phyloP scores from a whole-genome alignment of 805 yeast genomes.

The Saccharomyces paradoxus region DNA sequence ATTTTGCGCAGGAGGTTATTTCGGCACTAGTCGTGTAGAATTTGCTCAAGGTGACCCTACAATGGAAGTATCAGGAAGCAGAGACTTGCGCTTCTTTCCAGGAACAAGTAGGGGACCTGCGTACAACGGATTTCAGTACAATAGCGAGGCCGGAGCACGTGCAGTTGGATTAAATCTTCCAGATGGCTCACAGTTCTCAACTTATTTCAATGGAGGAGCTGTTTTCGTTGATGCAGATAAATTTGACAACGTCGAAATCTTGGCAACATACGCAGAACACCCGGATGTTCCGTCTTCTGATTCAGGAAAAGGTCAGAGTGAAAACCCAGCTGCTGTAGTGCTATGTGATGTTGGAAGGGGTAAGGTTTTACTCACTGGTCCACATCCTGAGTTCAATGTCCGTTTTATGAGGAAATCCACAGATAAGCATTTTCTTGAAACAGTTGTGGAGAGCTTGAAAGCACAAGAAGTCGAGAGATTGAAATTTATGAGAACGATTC shows the following conservation, averaged over 20 bases:
- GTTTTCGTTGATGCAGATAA: constrained; percentile 69
- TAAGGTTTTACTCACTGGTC: constrained; percentile 65
- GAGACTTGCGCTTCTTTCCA: constrained; percentile 77
- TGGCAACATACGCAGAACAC: constrained; percentile 58
- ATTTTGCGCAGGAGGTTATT: constrained; percentile 94
- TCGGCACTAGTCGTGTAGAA: constrained; percentile 64
- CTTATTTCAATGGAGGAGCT: constrained; percentile 86
- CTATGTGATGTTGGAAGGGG: constrained; percentile 61
- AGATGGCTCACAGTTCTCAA: constrained; percentile 23
- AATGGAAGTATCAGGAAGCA: constrained; percentile 76
- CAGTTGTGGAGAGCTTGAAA: constrained; percentile 36
- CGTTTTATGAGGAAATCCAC: constrained; percentile 35
- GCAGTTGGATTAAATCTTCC: constrained; percentile 44
- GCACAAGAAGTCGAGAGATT: constrained; percentile 42
- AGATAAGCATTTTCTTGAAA: constrained; percentile 26
- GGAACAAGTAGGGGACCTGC: constrained; percentile 81
- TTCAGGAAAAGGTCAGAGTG: constrained; percentile 20
- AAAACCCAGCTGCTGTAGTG: constrained; percentile 59
- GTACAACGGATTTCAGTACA: constrained; percentile 70
- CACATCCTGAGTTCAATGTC: constrained; percentile 83
- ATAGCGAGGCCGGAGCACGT: constrained; percentile 65
- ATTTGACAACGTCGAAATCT: constrained; percentile 52
- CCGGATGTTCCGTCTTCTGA: constrained; percentile 42
- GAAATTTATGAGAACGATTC: constrained; percentile 47
- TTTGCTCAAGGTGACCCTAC: constrained; percentile 67